Conservation (phyloP, 2,329 filamentous ascomycete genomes). For the Ustilaginoidea virens region DNA sequence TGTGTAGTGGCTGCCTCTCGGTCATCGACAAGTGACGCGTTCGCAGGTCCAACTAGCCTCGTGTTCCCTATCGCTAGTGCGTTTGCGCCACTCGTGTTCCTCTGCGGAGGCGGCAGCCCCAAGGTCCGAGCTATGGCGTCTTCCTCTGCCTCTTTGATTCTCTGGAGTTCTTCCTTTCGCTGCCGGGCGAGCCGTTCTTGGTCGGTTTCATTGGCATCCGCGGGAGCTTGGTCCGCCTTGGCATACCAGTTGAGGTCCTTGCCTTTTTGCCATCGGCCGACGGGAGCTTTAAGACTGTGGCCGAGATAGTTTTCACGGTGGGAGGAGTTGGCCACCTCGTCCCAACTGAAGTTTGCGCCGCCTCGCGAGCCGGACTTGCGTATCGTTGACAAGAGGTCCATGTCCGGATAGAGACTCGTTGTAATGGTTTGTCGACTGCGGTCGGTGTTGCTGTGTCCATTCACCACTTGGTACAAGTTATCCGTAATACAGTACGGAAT, state of each 20-base stretch:
- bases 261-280: constrained; percentile 81
- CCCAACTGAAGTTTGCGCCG: constrained; percentile 93
- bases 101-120: constrained; percentile 55
- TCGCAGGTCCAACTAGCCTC: constrained; percentile 17
- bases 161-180: constrained; percentile 61
- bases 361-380: constrained; percentile 84
- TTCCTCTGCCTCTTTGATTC: constrained; percentile 81
- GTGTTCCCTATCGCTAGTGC: constrained; percentile 44
- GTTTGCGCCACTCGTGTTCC: constrained; percentile 47
- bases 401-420: too few relatives aligned
- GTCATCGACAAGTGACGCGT: constrained; percentile 10
- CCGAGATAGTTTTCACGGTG: constrained; percentile 86
- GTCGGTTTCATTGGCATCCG: constrained; percentile 36
- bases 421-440: too few relatives aligned
- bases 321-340: constrained; percentile 71
- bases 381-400: constrained; percentile 89
- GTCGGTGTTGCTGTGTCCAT: too few relatives aligned
- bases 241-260: constrained; percentile 52
- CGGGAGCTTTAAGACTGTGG: constrained; percentile 81
- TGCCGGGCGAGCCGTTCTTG: constrained; percentile 44
- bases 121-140: constrained; percentile 76
- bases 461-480: too few relatives aligned
- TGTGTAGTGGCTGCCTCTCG: constrained; percentile 9
- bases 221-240: constrained; percentile 30
- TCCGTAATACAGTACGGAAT: too few relatives aligned